A percentile compares a stretch with the other conserved stretches of the same genome.
Conservation (phyloP, 495 filamentous ascomycete species). For the Talaromyces liani region DNA sequence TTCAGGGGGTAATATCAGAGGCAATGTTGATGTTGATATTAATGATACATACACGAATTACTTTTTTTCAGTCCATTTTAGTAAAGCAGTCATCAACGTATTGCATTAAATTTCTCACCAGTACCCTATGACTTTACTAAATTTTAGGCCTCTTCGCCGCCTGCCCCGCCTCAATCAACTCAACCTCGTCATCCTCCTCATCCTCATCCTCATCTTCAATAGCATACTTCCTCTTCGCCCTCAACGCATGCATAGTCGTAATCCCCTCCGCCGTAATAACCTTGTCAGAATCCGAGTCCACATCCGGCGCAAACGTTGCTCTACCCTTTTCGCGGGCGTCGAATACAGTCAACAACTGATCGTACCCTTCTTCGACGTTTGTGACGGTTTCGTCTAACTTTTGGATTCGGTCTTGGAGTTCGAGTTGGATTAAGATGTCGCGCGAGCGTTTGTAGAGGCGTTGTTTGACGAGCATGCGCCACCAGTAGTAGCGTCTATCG, state of each 20-base stretch:
- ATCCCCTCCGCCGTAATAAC: conserved; percentile 15
- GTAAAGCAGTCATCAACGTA: not conserved
- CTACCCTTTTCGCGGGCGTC: conserved; percentile 28
- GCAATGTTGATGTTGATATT: not conserved
- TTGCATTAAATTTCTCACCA: not conserved
- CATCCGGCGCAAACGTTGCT: conserved; percentile 4
- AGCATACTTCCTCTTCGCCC: conserved; percentile 40
- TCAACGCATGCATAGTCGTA: conserved; percentile 21
- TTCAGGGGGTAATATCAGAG: not conserved
- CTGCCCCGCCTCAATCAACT: conserved; percentile 14
- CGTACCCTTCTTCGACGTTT: conserved; percentile 78
- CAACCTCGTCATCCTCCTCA: conserved; percentile 21
- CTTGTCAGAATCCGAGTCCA: conserved; percentile 7
- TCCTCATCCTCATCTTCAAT: conserved; percentile 43
- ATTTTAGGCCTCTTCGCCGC: conserved; percentile 32
- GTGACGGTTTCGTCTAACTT: conserved; percentile 73
- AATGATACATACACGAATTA: not conserved
- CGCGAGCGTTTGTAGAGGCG: conserved; percentile 71
- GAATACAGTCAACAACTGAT: conserved; percentile 51
- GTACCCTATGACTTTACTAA: not conserved
- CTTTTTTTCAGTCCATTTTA: not conserved
- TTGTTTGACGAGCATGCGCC: conserved; percentile 77
- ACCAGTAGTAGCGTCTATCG: conserved; percentile 66
- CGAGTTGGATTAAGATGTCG: conserved; percentile 71
- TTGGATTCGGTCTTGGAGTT: conserved; percentile 64